These are phyloP conservation scores for Paulownia fortunei DNA, from an alignment of 257 asterid species.

Conservation along the genomic window DNA sequence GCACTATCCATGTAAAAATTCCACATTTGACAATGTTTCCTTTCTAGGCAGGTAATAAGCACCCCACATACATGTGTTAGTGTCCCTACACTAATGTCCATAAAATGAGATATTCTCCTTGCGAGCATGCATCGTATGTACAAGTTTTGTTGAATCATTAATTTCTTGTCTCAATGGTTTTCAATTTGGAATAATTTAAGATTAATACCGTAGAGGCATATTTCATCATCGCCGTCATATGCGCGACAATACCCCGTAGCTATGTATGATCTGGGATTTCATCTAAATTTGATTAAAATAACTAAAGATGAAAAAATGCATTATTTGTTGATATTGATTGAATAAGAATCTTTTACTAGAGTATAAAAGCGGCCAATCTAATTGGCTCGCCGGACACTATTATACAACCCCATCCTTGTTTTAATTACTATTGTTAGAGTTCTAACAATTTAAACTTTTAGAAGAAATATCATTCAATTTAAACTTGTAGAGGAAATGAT, in stretches of 20 bases:
- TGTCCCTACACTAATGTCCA: too few relatives aligned
- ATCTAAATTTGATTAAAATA: not conserved
- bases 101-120: too few relatives aligned
- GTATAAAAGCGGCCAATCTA: not conserved
- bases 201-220: too few relatives aligned
- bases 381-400: not conserved
- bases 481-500: not conserved
- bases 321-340: not conserved
- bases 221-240: too few relatives aligned
- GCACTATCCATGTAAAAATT: not conserved
- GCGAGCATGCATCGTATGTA: too few relatives aligned
- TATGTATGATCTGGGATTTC: not conserved
- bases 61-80: too few relatives aligned
- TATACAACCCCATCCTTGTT: not conserved
- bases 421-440: not conserved
- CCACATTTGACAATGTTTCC: too few relatives aligned
- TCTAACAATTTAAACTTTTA: not conserved
- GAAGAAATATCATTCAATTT: not conserved
- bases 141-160: too few relatives aligned
- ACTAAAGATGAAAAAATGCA: not conserved
- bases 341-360: not conserved
- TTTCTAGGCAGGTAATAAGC: too few relatives aligned
- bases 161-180: too few relatives aligned
- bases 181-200: too few relatives aligned
- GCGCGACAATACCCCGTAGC: not conserved